A percentile compares a stretch with the other conserved stretches of the same genome.
Conservation (phyloP, 306 rosid genomes). For the Leucaena leucocephala region DNA sequence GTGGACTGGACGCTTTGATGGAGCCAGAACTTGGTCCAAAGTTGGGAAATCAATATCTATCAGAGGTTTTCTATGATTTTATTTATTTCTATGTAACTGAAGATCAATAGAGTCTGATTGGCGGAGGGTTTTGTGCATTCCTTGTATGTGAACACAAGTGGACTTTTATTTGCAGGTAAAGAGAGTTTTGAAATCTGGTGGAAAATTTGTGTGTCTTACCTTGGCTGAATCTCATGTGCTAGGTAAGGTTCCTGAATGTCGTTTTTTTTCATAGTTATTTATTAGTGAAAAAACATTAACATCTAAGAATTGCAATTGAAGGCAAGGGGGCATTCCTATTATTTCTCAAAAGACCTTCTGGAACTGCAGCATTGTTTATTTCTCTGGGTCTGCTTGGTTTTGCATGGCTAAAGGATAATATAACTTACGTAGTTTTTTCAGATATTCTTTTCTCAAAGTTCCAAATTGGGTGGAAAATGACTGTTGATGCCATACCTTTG, state of each 20-base stretch:
- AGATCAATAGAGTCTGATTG: slow-evolving; percentile 10
- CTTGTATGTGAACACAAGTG: slow-evolving; percentile 24
- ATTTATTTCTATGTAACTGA: not conserved
- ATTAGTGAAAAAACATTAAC: not conserved
- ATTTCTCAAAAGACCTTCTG: slow-evolving; percentile 17
- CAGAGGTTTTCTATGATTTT: slow-evolving; percentile 57
- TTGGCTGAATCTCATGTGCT: slow-evolving; percentile 88
- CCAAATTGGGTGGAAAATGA: slow-evolving; percentile 91
- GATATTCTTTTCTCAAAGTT: slow-evolving; percentile 78
- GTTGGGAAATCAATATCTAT: slow-evolving; percentile 73
- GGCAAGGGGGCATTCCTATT: not conserved
- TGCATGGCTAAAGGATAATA: slow-evolving; percentile 23
- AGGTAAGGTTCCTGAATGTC: slow-evolving; percentile 47
- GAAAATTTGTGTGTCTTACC: slow-evolving; percentile 86
- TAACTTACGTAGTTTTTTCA: slow-evolving; percentile 40
- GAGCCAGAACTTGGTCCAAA: slow-evolving; percentile 88
- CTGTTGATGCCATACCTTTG: slow-evolving; percentile 70
- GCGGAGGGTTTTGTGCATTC: not conserved
- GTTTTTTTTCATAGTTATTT: not conserved
- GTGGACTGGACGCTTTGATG: slow-evolving; percentile 97
- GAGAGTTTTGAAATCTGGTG: slow-evolving; percentile 81
- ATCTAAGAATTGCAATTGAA: too few relatives aligned
- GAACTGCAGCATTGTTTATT: slow-evolving; percentile 24
- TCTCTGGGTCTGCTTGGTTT: slow-evolving; percentile 20
- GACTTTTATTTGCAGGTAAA: slow-evolving; percentile 56